phyloP scores from a whole-genome alignment of 2,329 filamentous ascomycete species.

The Didymella lethalis region DNA sequence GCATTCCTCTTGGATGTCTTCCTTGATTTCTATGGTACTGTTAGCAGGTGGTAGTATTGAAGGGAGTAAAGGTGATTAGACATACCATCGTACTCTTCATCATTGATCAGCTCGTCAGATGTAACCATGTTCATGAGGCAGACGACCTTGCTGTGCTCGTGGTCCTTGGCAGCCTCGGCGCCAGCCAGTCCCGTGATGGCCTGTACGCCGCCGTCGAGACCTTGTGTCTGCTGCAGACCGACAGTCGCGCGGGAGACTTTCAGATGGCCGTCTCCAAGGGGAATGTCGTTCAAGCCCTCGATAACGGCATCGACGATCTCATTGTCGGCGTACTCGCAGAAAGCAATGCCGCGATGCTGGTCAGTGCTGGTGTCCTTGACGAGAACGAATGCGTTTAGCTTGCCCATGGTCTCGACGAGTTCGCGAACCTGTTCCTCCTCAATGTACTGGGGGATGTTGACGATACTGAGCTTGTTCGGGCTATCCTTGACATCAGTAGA shows the following conservation, averaged over 20 bases:
- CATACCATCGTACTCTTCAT: constrained; percentile 92
- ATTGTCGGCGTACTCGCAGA: constrained; percentile 91
- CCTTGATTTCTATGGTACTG: constrained; percentile 80
- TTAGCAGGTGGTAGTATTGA: constrained; percentile 12
- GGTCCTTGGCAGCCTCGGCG: constrained; percentile 74
- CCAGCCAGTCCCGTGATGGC: constrained; percentile 98
- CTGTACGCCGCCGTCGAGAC: constrained; percentile 93
- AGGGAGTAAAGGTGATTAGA: background rate
- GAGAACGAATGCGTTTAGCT: constrained; percentile 88
- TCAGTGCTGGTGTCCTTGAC: constrained; percentile 87
- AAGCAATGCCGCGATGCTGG: constrained; percentile 91
- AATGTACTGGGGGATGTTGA: constrained; percentile 87
- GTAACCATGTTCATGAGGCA: constrained; percentile 99
- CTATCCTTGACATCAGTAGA: constrained; percentile 87
- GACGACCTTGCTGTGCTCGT: constrained; percentile 82
- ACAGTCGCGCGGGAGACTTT: constrained; percentile 90
- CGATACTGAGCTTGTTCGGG: constrained; percentile 92
- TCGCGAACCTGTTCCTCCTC: constrained; percentile 92
- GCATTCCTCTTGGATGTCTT: constrained; percentile 94
- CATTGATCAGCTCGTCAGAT: constrained; percentile 89
- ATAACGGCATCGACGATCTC: constrained; percentile 82
- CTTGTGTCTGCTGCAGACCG: constrained; percentile 89
- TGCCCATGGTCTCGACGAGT: constrained; percentile 87
- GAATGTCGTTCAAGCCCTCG: constrained; percentile 91
- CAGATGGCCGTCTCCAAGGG: constrained; percentile 84